A percentile compares a stretch with the other conserved stretches of the same genome.
phyloP scores from a whole-genome alignment of 2,329 filamentous ascomycete genomes.

The Malbranchea cinnamomea region DNA sequence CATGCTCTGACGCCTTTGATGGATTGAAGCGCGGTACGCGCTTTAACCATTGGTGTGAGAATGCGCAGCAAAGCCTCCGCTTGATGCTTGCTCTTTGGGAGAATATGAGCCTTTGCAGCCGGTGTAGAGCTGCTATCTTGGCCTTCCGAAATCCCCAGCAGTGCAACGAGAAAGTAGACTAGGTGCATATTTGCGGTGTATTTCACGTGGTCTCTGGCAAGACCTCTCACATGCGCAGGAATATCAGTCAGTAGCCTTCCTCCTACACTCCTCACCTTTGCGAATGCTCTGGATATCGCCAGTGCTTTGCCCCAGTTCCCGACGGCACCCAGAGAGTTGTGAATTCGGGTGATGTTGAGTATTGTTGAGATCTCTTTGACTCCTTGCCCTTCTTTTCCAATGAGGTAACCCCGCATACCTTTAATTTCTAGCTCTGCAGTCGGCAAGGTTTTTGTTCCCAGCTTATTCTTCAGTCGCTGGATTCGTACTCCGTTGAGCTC shows the following conservation, averaged over 20 bases:
- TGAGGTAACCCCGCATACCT: conserved; percentile 48
- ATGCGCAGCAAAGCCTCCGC: conserved; percentile 17
- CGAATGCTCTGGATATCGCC: conserved; percentile 27
- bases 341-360: conserved; percentile 46
- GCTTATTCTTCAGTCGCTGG: conserved; percentile 56
- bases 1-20: conserved; percentile 14
- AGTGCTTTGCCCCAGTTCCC: conserved; percentile 25
- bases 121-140: conserved; percentile 10
- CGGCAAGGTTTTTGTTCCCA: conserved; percentile 54
- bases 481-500: conserved; percentile 53
- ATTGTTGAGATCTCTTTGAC: conserved; percentile 54
- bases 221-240: conserved; percentile 25
- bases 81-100: conserved; percentile 11
- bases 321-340: conserved; percentile 26
- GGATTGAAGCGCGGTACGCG: conserved; percentile 13
- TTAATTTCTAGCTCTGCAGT: conserved; percentile 57
- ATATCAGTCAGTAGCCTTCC: conserved; percentile 25
- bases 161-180: conserved; percentile 20
- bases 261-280: conserved; percentile 22
- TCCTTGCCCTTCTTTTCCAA: conserved; percentile 52
- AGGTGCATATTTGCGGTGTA: conserved; percentile 25
- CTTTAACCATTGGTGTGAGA: conserved; percentile 21
- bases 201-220: conserved; percentile 25
- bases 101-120: conserved; percentile 9
- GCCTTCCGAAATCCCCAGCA: conserved; percentile 21